Conservation (phyloP, 1,139 yeast species). For the Trichomonascaceae sp. region DNA sequence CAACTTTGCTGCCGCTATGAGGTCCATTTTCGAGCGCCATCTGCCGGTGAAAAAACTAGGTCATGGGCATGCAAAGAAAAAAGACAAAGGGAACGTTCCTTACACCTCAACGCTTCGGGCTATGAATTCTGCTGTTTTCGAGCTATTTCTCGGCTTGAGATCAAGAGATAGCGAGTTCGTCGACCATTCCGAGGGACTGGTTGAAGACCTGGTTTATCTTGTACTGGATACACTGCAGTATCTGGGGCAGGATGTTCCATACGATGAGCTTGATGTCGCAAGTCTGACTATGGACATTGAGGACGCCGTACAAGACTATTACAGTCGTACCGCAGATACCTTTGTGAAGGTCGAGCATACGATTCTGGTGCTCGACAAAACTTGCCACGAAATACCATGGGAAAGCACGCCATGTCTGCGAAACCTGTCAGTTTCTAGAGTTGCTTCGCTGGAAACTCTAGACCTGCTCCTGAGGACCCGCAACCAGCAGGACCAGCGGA, state of each 20-base stretch:
- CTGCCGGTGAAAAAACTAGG: conserved; percentile 20
- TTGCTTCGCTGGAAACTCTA: conserved; percentile 54
- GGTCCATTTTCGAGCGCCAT: conserved; percentile 23
- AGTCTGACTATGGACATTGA: conserved; percentile 35
- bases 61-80: conserved; percentile 6
- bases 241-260: conserved; percentile 53
- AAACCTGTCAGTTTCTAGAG: conserved; percentile 49
- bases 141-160: conserved; percentile 40
- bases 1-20: conserved; percentile 31
- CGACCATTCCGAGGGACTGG: conserved; percentile 28
- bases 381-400: conserved; percentile 71
- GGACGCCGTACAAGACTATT: conserved; percentile 29
- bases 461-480: conserved; percentile 22
- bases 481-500: conserved; percentile 10
- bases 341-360: conserved; percentile 34
- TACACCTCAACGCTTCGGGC: conserved; percentile 18
- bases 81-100: conserved; percentile 1
- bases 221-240: conserved; percentile 45
- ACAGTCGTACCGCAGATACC: conserved; percentile 8
- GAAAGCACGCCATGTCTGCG: conserved; percentile 56
- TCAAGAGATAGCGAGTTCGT: no score
- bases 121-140: conserved; percentile 38
- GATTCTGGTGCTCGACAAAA: conserved; percentile 53
- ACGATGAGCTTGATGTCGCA: conserved; percentile 51
- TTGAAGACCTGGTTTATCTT: conserved; percentile 55